Conservation (phyloP, 2,329 filamentous ascomycete species). For the Curvularia spicifera region DNA sequence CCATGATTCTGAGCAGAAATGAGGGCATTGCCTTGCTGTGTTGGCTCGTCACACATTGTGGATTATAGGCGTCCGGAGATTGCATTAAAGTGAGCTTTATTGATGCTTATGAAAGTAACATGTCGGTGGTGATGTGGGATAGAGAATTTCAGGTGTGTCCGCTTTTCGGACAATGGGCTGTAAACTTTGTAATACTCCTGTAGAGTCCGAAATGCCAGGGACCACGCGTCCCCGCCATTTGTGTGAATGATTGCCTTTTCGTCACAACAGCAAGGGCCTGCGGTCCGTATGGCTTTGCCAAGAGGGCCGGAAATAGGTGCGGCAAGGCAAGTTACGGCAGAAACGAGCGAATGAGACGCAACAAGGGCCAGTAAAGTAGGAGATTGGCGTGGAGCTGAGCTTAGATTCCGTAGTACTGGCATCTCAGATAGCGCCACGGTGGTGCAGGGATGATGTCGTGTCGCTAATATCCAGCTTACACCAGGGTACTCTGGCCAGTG, state of each 20-base stretch:
- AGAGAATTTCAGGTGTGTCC: conserved; percentile 19
- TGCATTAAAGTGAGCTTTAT: conserved; percentile 27
- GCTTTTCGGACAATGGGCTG: conserved; percentile 19
- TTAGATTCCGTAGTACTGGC: conserved; percentile 25
- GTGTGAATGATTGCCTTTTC: conserved; percentile 25
- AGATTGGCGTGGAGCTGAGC: conserved; percentile 23
- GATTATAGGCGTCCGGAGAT: conserved; percentile 23
- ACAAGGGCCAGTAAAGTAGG: conserved; percentile 10
- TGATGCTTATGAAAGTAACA: conserved; percentile 25
- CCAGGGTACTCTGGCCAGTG: conserved; percentile 3
- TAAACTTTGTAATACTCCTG: conserved; percentile 22
- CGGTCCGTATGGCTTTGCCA: conserved; percentile 18
- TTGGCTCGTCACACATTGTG: conserved; percentile 21
- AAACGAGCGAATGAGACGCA: conserved; percentile 19
- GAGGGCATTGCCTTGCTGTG: conserved; percentile 25
- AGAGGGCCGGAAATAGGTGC: conserved; percentile 23
- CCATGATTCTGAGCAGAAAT: conserved; percentile 36
- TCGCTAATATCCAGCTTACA: conserved; percentile 8
- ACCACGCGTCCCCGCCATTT: conserved; percentile 17
- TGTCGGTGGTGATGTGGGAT: conserved; percentile 9
- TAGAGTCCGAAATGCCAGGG: conserved; percentile 22
- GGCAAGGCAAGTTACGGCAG: conserved; percentile 12
- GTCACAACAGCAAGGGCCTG: conserved; percentile 10
- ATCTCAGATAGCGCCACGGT: conserved; percentile 21
- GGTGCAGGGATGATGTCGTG: conserved; percentile 15